phyloP scores from a whole-genome alignment of 257 asterid genomes.

The Gentiana dahurica region DNA sequence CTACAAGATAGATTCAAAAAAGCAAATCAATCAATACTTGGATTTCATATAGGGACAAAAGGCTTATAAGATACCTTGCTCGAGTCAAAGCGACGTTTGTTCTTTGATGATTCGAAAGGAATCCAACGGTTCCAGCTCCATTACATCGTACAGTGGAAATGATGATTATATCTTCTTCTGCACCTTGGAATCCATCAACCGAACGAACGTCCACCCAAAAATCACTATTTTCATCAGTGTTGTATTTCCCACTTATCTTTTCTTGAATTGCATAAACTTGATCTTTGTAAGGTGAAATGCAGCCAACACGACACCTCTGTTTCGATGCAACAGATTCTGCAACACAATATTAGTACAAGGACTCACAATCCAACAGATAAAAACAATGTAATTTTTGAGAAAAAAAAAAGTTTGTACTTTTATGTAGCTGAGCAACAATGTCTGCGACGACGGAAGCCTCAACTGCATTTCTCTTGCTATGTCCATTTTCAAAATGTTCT shows the following conservation, averaged over 20 bases:
- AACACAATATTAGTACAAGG: neutral
- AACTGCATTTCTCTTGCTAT: constrained; percentile 35
- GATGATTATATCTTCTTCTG: constrained; percentile 73
- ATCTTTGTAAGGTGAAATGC: constrained; percentile 77
- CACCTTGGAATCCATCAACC: constrained; percentile 88
- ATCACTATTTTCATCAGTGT: constrained; percentile 29
- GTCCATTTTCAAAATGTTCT: constrained; percentile 32
- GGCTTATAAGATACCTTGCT: constrained; percentile 35
- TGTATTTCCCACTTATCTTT: constrained; percentile 39
- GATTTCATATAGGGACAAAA: too few species aligned
- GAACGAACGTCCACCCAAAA: constrained; percentile 61
- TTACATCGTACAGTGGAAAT: constrained; percentile 69
- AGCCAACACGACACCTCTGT: constrained; percentile 51
- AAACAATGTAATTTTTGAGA: neutral
- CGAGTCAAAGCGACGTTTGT: constrained; percentile 66
- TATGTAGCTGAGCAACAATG: constrained; percentile 44
- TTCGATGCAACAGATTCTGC: constrained; percentile 30
- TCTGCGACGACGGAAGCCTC: constrained; percentile 48
- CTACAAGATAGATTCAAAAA: constrained; percentile 17
- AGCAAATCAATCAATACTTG: neutral
- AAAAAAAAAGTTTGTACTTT: constrained; percentile 18
- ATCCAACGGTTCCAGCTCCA: constrained; percentile 56
- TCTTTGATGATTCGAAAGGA: constrained; percentile 51
- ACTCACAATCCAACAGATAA: neutral
- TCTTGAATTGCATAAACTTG: constrained; percentile 59